These are phyloP conservation scores for Juglanconis juglandina DNA, from an alignment of 2,329 filamentous ascomycete genomes.

Conservation along the genomic window DNA sequence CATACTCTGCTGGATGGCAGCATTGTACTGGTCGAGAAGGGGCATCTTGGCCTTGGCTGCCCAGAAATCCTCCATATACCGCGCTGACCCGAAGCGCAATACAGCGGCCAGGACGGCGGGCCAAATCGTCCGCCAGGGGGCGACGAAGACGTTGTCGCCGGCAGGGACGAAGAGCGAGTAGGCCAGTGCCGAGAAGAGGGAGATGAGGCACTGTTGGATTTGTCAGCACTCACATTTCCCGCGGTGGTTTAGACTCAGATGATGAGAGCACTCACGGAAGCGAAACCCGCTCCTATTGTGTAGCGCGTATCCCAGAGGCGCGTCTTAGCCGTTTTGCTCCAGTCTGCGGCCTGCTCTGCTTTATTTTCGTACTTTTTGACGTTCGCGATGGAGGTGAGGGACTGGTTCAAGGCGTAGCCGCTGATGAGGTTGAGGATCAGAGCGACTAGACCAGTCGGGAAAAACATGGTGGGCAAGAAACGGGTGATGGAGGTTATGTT, in stretches of 20 bases:
- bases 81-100: constrained; percentile 17
- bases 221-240: not conserved
- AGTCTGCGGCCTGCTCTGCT: constrained; percentile 28
- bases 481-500: no score
- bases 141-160: constrained; percentile 5
- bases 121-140: constrained; percentile 17
- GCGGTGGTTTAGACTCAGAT: not conserved
- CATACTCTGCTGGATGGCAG: constrained; percentile 26
- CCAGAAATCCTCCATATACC: constrained; percentile 29
- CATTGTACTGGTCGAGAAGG: constrained; percentile 28
- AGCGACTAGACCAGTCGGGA: constrained; percentile 18
- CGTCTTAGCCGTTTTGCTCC: constrained; percentile 27
- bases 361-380: constrained; percentile 27
- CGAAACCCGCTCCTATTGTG: constrained; percentile 27
- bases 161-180: constrained; percentile 13
- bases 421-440: constrained; percentile 20
- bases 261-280: constrained; percentile 19
- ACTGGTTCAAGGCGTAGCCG: constrained; percentile 22
- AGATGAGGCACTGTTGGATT: constrained; percentile 9
- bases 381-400: constrained; percentile 25
- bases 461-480: constrained; percentile 10
- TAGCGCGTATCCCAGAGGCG: constrained; percentile 27
- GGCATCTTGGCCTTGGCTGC: constrained; percentile 27
- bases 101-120: constrained; percentile 20
- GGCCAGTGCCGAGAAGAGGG: constrained; percentile 10